phyloP scores from a whole-genome alignment of 495 filamentous ascomycete species.

The Parathielavia hyrcaniae region DNA sequence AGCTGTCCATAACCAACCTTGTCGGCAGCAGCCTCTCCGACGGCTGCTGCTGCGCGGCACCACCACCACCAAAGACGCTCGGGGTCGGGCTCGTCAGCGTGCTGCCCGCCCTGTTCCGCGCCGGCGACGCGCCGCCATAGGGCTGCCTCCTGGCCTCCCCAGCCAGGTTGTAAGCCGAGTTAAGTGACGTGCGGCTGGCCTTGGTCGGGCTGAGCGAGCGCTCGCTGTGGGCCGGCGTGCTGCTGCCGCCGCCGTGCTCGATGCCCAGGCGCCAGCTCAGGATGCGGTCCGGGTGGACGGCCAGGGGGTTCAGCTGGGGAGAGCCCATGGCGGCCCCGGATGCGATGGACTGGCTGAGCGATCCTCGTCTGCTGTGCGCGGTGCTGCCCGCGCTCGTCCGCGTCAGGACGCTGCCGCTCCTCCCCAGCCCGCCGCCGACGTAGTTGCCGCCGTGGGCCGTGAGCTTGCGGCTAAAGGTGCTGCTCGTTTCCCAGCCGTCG shows the following conservation, averaged over 20 bases:
- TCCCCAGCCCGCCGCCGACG: constrained; percentile 46
- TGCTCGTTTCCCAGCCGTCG: constrained; percentile 64
- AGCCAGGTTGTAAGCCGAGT: constrained; percentile 35
- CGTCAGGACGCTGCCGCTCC: constrained; percentile 58
- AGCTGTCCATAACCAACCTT: constrained; percentile 7
- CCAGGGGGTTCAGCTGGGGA: constrained; percentile 39
- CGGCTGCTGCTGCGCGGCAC: no score
- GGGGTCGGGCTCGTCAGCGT: constrained; percentile 26
- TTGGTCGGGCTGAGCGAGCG: constrained; percentile 49
- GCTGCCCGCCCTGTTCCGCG: constrained; percentile 20
- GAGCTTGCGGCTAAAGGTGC: constrained; percentile 69
- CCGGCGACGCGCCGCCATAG: constrained; percentile 30
- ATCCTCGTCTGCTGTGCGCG: constrained; percentile 51
- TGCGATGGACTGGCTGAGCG: constrained; percentile 32
- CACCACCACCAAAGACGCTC: constrained; percentile 27
- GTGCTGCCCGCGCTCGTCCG: constrained; percentile 48
- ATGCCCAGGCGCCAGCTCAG: constrained; percentile 84
- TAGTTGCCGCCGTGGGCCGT: constrained; percentile 37
- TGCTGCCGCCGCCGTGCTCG: constrained; percentile 35
- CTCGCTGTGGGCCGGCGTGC: constrained; percentile 39
- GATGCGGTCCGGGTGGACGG: constrained; percentile 67
- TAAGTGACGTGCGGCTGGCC: constrained; percentile 30
- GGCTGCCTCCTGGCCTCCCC: constrained; percentile 39
- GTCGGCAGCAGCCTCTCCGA: constrained; percentile 12
- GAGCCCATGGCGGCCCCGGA: constrained; percentile 26